Evolutionary conservation across 73 alveolate genomes (phyloP), one percentile per base, ranked within the genome.

Genomic region (Paramecium primaurelia): DNA sequence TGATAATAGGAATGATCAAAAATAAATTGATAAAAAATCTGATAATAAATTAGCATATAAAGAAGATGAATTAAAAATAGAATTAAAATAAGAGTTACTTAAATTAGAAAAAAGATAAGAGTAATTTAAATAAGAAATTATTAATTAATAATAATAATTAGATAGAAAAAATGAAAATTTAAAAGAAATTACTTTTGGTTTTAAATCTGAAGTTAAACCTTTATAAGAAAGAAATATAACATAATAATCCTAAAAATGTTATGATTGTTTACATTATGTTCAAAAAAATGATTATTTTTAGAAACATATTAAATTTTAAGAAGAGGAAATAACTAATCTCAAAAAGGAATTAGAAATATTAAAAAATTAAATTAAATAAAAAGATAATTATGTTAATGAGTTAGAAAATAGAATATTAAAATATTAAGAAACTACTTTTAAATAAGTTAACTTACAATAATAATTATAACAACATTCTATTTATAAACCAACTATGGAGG

Each of bases 321-420:
- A 42, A 20, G 91, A 80, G 25, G 91, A 80, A 25, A 45, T 80
- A 8, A 10, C 37, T 12, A 80, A 80, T 47, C 26, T 80, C 5
- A 80, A 80, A 49, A 80, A 47, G 49, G 91, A 80, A 49, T 80
- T 80, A 47, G 91, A 80, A 44, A 45, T 80, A 0, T 12, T 80
- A 4, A 80, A 80, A 40, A 26, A 28, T 18, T 47, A 80, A 80
- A 44, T 80, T 25, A 80, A 22, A 80, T 80, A 80, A 45, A 80
- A 80, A 47, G 91, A 80, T 25, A 36, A 26, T 47, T 80, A 80
- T 44, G 73, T 49, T 4, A 42, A 80, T 45, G 91, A 80, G 30
- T 80, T 80, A 49, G 91, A 80, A 47, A 32, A 30, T 14, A 80
- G 91, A 26, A 80, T 80, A 11, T 45, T 45, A 45, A 80, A 80